Evolutionary conservation across 2,329 filamentous ascomycete species (phyloP), one percentile per base, ranked within the genome.

Genomic region (Alternaria brassicicola): DNA sequence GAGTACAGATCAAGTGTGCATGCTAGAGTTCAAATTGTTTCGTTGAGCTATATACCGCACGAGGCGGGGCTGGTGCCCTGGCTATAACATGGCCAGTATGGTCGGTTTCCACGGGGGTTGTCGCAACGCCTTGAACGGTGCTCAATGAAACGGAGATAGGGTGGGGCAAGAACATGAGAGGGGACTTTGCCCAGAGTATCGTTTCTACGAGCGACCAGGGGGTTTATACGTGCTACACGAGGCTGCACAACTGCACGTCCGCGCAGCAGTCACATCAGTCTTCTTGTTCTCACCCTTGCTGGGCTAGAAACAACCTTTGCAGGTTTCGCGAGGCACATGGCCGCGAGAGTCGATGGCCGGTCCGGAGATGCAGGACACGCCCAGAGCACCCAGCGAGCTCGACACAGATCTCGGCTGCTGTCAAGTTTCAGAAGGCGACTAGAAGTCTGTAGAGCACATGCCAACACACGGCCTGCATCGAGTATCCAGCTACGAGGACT

Each of bases 61-160:
- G 43, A 28, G 52, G 49, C 46, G 48, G 59, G 48, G 58, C 52
- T 62, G 21, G 47, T 47, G 35, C 35, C 55, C 55, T 50, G 51
- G 50, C 38, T 47, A 60, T 64, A 64, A 46, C 33, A 55, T 38
- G 47, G 42, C 45, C 21, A 42, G 38, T 61, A 69, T 67, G 66
- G 66, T 56, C 39, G 62, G 65, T 70, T 70, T 69, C 66, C 67
- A 66, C 62, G 58, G 19, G 19, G 19, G 50, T 55, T 55, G 56
- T 51, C 46, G 57, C 61, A 57, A 54, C 59, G 45, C 57, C 57
- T 54, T 54, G 52, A 55, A 42, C 48, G 38, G 19, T 48, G 36
- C 54, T 57, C 43, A 51, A 55, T 64, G 49, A 63, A 55, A 56
- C 52, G 51, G 51, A 46, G 39, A 39, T 31, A 48, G 17, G 50